Conservation (phyloP, 2,329 filamentous ascomycete genomes). For the Cordyceps cicadae region DNA sequence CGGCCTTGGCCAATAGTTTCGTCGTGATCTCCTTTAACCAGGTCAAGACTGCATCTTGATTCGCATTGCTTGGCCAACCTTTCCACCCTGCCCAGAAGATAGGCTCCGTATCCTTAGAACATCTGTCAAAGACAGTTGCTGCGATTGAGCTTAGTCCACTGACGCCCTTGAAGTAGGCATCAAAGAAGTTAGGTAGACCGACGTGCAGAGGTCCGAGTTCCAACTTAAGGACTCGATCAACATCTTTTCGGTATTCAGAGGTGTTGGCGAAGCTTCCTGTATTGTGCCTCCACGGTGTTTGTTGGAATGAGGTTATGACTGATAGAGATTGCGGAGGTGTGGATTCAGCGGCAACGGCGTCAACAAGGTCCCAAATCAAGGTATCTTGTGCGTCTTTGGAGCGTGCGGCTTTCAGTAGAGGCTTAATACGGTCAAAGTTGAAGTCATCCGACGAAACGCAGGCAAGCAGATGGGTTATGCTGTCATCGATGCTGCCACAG, state of each 20-base stretch:
- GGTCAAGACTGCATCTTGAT: not conserved
- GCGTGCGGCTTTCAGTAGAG: not conserved
- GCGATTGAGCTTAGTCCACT: not conserved
- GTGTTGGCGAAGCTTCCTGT: not conserved
- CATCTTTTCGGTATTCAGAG: not conserved
- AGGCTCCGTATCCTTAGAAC: not conserved
- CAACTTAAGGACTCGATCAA: not conserved
- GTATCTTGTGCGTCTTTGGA: not conserved
- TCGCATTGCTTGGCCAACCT: not conserved
- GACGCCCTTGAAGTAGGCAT: not conserved
- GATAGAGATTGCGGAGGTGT: not conserved
- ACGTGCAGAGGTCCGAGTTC: not conserved
- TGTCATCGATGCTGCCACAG: too few species aligned
- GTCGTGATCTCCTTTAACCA: not conserved
- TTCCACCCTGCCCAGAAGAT: not conserved
- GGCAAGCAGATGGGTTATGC: too few species aligned
- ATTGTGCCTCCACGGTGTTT: not conserved
- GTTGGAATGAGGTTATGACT: not conserved
- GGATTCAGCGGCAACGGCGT: not conserved
- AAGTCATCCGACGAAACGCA: not conserved
- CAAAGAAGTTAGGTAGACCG: not conserved
- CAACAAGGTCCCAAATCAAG: not conserved
- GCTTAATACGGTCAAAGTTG: not conserved
- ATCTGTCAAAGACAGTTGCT: not conserved
- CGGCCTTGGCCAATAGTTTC: not conserved